Percentiles rank a stretch among this genome's conserved stretches.
These are phyloP conservation scores for Westerdykella ornata DNA, from an alignment of 2,329 filamentous ascomycete genomes.

Conservation along the genomic window DNA sequence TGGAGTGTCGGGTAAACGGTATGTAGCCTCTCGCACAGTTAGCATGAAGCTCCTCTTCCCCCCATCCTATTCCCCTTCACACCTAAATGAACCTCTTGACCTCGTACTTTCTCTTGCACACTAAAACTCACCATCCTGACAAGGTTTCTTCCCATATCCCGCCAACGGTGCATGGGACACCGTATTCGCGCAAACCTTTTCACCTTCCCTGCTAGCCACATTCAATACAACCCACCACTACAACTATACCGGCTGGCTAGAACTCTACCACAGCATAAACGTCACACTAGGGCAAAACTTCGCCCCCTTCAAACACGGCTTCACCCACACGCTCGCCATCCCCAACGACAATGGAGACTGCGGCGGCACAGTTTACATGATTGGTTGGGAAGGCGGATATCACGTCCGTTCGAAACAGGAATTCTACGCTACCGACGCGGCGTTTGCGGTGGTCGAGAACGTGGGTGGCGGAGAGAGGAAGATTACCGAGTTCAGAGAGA, in stretches of 20 bases:
- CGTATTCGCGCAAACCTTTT: constrained; percentile 20
- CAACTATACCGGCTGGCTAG: constrained; percentile 23
- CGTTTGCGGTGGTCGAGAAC: constrained; percentile 25
- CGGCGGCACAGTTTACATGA: constrained; percentile 29
- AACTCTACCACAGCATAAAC: constrained; percentile 25
- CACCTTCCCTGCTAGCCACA: constrained; percentile 22
- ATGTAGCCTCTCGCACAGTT: not conserved
- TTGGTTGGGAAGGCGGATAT: constrained; percentile 29
- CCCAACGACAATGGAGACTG: constrained; percentile 27
- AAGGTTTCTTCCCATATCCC: constrained; percentile 30
- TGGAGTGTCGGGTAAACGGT: constrained; percentile 30
- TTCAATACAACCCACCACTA: constrained; percentile 30
- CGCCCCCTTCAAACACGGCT: constrained; percentile 25
- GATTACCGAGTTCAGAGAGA: constrained; percentile 29
- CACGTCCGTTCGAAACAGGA: constrained; percentile 15
- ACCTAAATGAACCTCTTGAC: not conserved
- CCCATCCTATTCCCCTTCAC: not conserved
- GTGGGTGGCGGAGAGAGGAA: constrained; percentile 17
- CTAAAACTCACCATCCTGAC: not conserved
- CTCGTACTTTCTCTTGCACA: not conserved
- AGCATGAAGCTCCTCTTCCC: not conserved
- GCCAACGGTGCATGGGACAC: constrained; percentile 25
- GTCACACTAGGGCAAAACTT: constrained; percentile 22
- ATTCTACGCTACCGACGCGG: constrained; percentile 27
- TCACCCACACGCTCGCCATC: constrained; percentile 22